Evolutionary conservation across 2,329 filamentous ascomycete genomes (phyloP).

Genomic region (Didymella pinodella): DNA sequence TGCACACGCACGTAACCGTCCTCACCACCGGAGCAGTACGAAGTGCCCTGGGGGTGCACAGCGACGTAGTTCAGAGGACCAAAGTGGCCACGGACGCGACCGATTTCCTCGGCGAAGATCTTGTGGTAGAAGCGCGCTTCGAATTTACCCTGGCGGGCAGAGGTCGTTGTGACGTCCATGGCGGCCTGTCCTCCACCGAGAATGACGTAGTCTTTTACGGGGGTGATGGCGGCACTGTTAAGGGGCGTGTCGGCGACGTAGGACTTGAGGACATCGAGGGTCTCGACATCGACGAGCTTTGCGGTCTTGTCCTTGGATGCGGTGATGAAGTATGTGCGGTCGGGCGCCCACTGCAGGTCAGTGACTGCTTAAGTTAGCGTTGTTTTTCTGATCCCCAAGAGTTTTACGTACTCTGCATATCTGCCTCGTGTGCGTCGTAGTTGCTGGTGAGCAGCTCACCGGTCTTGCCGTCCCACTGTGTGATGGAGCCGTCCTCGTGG

Average conservation of each 20-base stretch:
- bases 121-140: conserved; percentile 99
- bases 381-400: neutral
- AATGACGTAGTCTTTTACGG: conserved; percentile 97
- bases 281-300: conserved; percentile 86
- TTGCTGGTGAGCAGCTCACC: conserved; percentile 82
- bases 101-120: conserved; percentile 98
- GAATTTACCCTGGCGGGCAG: conserved; percentile 96
- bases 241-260: conserved; percentile 92
- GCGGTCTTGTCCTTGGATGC: conserved; percentile 97
- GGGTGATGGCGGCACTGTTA: conserved; percentile 92
- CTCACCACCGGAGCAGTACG: conserved; percentile 95
- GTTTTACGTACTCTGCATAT: conserved; percentile 71
- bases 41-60: conserved; percentile 86
- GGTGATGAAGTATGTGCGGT: conserved; percentile 98
- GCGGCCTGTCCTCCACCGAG: conserved; percentile 97
- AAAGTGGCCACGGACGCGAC: conserved; percentile 95
- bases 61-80: conserved; percentile 96
- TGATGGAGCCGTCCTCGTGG: conserved; percentile 94
- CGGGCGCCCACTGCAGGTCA: conserved; percentile 92
- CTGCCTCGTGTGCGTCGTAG: conserved; percentile 84
- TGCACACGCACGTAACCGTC: conserved; percentile 98
- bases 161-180: conserved; percentile 97
- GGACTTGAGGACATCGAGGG: conserved; percentile 91
- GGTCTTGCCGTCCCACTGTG: conserved; percentile 89
- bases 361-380: conserved; percentile 78